These are phyloP conservation scores for Picea glauca DNA, from an alignment of 75 land plant genomes.

Conservation along the genomic window DNA sequence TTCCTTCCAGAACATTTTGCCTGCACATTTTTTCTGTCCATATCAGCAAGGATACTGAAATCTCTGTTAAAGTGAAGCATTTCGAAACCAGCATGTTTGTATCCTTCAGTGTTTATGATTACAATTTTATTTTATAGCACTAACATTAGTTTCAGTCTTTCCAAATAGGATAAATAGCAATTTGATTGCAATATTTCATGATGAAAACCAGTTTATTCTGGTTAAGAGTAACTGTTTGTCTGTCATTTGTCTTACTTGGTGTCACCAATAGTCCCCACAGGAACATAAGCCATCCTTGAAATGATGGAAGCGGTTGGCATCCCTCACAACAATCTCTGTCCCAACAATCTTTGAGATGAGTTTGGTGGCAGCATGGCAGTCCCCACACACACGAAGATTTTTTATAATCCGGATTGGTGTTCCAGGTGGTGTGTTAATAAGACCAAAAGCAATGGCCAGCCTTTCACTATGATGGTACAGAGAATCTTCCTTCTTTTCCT, in stretches of 20 bases:
- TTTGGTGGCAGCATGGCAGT: neutral
- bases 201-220: conserved; percentile 69
- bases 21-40: conserved; percentile 33
- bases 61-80: conserved; percentile 68
- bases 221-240: neutral
- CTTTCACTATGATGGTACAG: neutral
- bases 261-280: neutral
- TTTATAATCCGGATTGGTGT: neutral
- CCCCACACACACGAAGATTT: neutral
- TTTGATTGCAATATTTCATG: conserved; percentile 67
- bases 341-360: neutral
- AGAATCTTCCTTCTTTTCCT: neutral
- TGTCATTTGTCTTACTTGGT: too few relatives aligned
- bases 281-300: neutral
- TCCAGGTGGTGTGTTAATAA: neutral
- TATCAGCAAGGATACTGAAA: conserved; percentile 59
- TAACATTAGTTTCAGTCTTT: conserved; percentile 42
- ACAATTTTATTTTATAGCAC: conserved; percentile 51
- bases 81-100: conserved; percentile 31
- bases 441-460: conserved; percentile 6
- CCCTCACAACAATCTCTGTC: neutral
- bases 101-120: conserved; percentile 71
- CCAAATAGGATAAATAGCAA: conserved; percentile 52
- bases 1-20: conserved; percentile 56
- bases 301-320: neutral